Evolutionary conservation across 495 filamentous ascomycete genomes (phyloP).

Genomic region (Thozetella sp.): DNA sequence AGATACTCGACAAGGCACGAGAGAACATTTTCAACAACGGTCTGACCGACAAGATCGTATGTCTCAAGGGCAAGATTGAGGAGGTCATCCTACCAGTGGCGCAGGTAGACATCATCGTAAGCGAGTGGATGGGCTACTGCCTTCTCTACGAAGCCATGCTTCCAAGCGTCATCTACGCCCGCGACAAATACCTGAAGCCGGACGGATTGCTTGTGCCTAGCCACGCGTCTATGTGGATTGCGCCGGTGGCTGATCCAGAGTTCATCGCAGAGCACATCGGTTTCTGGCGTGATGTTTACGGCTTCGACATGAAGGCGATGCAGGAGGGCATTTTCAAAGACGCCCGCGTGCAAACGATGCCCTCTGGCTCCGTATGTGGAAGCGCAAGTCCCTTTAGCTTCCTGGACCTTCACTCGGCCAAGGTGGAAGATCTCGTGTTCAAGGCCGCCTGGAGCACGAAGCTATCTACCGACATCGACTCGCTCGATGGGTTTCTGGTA

Average conservation of each 20-base stretch:
- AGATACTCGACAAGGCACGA: constrained; percentile 91
- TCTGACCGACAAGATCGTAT: constrained; percentile 81
- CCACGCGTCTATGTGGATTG: constrained; percentile 87
- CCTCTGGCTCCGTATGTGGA: constrained; percentile 78
- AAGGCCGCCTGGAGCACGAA: constrained; percentile 59
- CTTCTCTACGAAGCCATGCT: constrained; percentile 98
- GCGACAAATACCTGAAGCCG: constrained; percentile 84
- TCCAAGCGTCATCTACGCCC: constrained; percentile 90
- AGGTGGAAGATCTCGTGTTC: constrained; percentile 74
- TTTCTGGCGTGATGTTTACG: constrained; percentile 99
- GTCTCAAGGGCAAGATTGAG: constrained; percentile 95
- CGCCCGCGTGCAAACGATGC: constrained; percentile 79
- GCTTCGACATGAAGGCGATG: constrained; percentile 94
- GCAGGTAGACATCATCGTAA: constrained; percentile 97
- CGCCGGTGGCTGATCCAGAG: constrained; percentile 83
- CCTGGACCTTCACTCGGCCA: constrained; percentile 82
- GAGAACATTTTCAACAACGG: constrained; percentile 89
- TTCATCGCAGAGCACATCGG: constrained; percentile 89
- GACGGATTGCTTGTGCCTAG: constrained; percentile 90
- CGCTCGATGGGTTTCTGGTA: constrained; percentile 72
- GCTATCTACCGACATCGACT: constrained; percentile 50
- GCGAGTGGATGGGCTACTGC: constrained; percentile 99
- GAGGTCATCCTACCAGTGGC: constrained; percentile 86
- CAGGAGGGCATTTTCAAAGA: constrained; percentile 82
- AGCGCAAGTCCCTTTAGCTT: constrained; percentile 69